These are phyloP conservation scores for Picea glauca DNA, from an alignment of 75 land plant species.

Conservation along the genomic window DNA sequence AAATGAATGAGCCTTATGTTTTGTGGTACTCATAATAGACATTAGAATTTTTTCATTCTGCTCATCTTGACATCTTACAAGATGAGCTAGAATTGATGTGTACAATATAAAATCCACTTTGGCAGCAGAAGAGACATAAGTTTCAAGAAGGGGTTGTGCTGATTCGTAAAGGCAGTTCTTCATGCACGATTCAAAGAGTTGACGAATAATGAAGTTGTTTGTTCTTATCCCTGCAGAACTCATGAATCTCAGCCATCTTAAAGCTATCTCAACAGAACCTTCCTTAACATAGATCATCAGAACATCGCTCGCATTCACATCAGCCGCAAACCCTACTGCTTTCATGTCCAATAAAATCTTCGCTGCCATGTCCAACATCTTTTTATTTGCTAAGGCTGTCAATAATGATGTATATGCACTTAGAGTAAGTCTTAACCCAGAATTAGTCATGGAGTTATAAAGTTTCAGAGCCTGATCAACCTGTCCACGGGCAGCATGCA, in stretches of 20 bases:
- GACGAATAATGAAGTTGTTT: conserved; percentile 64
- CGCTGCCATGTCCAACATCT: conserved; percentile 72
- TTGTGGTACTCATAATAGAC: conserved; percentile 59
- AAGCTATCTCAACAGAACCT: conserved; percentile 64
- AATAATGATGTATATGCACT: conserved; percentile 59
- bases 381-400: conserved; percentile 59
- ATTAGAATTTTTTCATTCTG: conserved; percentile 60
- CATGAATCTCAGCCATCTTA: conserved; percentile 71
- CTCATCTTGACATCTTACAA: conserved; percentile 75
- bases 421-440: conserved; percentile 57
- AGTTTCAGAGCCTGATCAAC: conserved; percentile 70
- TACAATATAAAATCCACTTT: conserved; percentile 74
- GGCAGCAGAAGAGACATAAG: conserved; percentile 54
- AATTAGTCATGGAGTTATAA: conserved; percentile 68
- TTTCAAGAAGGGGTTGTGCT: conserved; percentile 63
- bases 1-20: conserved; percentile 70
- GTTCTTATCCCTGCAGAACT: conserved; percentile 66
- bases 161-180: conserved; percentile 63
- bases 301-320: conserved; percentile 77
- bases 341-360: conserved; percentile 79
- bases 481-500: conserved; percentile 63
- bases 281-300: conserved; percentile 81
- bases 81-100: conserved; percentile 67
- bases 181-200: conserved; percentile 79
- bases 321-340: conserved; percentile 48